Percentiles rank a stretch among this genome's conserved stretches.
Evolutionary conservation across 164 flowering plant genomes (phyloP).

Genomic region (Vitis vinifera): ASM3070453v1 NC_081818.1:29080501-29081000

Average conservation of each 20-base stretch:
- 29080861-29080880: constrained; percentile 69
- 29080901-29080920: constrained; percentile 72
- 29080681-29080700: constrained; percentile 81
- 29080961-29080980: too few species aligned
- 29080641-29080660: constrained; percentile 69
- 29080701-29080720: constrained; percentile 61
- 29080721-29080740: not conserved
- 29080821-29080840: constrained; percentile 60
- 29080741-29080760: too few species aligned
- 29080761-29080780: too few species aligned
- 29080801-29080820: not conserved
- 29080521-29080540: not conserved
- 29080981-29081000: too few species aligned
- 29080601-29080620: constrained; percentile 54
- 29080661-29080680: constrained; percentile 74
- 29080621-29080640: constrained; percentile 70
- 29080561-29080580: constrained; percentile 22
- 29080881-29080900: constrained; percentile 72
- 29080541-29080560: too few species aligned
- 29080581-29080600: constrained; percentile 65
- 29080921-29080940: not conserved
- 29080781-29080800: not conserved
- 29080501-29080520: too few species aligned
- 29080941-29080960: not conserved
- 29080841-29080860: constrained; percentile 86